Evolutionary conservation across 176 grass and related monocot species (phyloP).

Genomic region (Elymus sibiricus): DNA sequence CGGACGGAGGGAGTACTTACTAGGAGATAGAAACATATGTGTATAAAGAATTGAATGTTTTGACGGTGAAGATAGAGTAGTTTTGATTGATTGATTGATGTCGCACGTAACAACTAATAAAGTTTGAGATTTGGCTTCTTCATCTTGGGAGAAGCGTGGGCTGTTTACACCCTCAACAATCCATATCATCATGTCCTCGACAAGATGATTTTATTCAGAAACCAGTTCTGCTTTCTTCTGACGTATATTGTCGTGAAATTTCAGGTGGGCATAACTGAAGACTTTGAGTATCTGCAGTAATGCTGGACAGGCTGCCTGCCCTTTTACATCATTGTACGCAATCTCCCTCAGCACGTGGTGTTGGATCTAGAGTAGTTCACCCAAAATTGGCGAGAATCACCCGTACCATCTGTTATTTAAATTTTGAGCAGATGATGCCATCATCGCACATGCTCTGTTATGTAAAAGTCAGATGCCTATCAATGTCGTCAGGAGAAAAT

Average conservation of each 20-base stretch:
- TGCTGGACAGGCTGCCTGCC: not conserved
- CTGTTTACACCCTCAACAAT: not conserved
- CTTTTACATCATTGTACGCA: not conserved
- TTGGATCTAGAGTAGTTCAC: conserved; percentile 5
- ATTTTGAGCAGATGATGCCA: not conserved
- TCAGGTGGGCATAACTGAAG: conserved; percentile 87
- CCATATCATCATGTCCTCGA: not conserved
- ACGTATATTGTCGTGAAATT: conserved; percentile 3
- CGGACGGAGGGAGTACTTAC: not conserved
- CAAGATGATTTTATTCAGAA: not conserved
- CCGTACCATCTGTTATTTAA: not conserved
- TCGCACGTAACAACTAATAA: not conserved
- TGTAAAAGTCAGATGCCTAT: not conserved
- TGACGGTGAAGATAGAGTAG: not conserved
- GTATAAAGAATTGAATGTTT: not conserved
- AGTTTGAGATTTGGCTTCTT: conserved; percentile 7
- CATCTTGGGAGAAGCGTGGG: not conserved
- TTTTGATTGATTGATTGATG: not conserved
- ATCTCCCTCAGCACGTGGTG: not conserved
- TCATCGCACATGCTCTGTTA: not conserved
- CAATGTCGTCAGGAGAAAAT: not conserved
- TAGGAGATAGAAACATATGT: not conserved
- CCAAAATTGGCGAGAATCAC: not conserved
- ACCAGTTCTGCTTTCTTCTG: not conserved
- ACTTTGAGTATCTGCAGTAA: conserved; percentile 83